These are phyloP conservation scores for Plenodomus tracheiphilus DNA, from an alignment of 2,329 filamentous ascomycete species.

Conservation along the genomic window DNA sequence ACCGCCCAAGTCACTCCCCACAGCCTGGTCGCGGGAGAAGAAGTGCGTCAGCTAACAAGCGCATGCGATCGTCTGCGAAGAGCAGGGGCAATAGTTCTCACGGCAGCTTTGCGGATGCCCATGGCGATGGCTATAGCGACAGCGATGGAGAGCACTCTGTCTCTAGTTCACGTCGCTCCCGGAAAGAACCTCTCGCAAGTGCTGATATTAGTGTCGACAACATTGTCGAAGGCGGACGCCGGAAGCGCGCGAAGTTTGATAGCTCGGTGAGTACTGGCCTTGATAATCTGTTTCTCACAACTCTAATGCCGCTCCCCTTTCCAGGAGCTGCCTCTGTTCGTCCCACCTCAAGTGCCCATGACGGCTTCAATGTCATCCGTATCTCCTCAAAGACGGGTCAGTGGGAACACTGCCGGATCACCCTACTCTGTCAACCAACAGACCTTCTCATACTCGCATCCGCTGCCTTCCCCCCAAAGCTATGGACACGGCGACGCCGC, in stretches of 20 bases:
- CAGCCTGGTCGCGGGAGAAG: conserved; percentile 69
- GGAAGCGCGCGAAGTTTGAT: conserved; percentile 92
- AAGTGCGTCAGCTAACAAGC: conserved; percentile 75
- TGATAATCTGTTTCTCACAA: conserved; percentile 12
- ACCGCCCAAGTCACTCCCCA: conserved; percentile 79
- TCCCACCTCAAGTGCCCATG: conserved; percentile 77
- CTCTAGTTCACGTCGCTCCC: conserved; percentile 70
- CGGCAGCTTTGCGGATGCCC: conserved; percentile 61
- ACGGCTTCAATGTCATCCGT: conserved; percentile 97
- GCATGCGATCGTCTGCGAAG: conserved; percentile 68
- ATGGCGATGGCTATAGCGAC: conserved; percentile 77
- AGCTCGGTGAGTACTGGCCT: conserved; percentile 78
- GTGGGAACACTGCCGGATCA: conserved; percentile 70
- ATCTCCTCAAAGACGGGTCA: conserved; percentile 82
- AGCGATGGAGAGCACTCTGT: conserved; percentile 80
- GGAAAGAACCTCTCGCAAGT: conserved; percentile 83
- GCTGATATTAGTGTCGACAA: conserved; percentile 98
- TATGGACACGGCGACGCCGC: conserved; percentile 54
- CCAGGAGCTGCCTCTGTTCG: conserved; percentile 94
- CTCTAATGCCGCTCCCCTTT: conserved; percentile 29
- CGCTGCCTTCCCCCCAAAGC: conserved; percentile 82
- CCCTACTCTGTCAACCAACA: conserved; percentile 79
- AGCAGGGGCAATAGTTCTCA: conserved; percentile 66
- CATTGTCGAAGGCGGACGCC: conserved; percentile 93
- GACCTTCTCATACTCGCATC: conserved; percentile 75